Conservation (phyloP, 306 rosid species). For the Dicorynia guianensis region DNA sequence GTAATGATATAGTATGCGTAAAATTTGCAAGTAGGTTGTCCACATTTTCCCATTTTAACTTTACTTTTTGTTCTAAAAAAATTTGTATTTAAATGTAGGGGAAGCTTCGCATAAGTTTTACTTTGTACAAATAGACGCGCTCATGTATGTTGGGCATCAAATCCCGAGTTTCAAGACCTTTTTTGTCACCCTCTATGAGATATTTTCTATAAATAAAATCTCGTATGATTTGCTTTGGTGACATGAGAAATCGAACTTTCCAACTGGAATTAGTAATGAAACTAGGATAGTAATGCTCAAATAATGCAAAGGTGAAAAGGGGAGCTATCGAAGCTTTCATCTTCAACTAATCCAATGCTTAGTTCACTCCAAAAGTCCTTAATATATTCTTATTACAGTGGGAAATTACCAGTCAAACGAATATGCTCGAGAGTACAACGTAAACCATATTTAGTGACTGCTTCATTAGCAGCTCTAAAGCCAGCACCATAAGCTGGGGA, state of each 20-base stretch:
- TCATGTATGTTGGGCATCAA: no score
- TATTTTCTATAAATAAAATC: not conserved
- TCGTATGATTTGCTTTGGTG: not conserved
- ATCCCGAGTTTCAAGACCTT: no score
- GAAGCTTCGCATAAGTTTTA: no score
- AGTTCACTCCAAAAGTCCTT: conserved; percentile 12
- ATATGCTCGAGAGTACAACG: conserved; percentile 86
- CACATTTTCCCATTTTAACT: no score
- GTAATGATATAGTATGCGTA: no score
- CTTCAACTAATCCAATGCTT: conserved; percentile 32
- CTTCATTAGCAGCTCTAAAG: conserved; percentile 86
- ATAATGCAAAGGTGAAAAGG: conserved; percentile 18
- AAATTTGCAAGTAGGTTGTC: no score
- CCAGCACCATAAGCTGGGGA: conserved; percentile 97
- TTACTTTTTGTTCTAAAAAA: no score
- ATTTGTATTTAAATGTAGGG: no score
- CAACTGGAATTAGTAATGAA: conserved; percentile 20
- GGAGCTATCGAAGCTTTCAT: conserved; percentile 37
- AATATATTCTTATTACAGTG: conserved; percentile 50
- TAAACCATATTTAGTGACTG: conserved; percentile 81
- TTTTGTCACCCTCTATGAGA: no score
- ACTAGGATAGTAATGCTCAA: not conserved
- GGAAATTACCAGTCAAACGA: conserved; percentile 74
- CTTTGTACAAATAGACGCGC: no score
- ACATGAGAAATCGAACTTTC: conserved; percentile 10